Conservation (phyloP, 2,329 filamentous ascomycete genomes). For the Thermothelomyces thermophilus region DNA sequence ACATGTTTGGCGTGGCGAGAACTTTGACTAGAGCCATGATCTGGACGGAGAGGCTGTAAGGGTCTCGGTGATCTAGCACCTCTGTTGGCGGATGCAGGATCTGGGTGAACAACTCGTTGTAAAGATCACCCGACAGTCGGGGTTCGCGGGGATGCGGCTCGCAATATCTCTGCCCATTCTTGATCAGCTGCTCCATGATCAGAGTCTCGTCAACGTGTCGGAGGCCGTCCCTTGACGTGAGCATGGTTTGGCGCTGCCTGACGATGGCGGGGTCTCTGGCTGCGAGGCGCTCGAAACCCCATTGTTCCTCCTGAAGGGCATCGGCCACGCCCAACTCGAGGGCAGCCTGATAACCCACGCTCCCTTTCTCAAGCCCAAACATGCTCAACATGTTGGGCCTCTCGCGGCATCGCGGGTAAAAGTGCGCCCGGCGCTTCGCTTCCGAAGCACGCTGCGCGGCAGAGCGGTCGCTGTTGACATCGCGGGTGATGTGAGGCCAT, state of each 20-base stretch:
- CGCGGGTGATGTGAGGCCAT: slow-evolving; percentile 54
- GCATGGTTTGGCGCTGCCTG: slow-evolving; percentile 52
- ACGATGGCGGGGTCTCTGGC: slow-evolving; percentile 48
- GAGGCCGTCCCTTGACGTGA: slow-evolving; percentile 47
- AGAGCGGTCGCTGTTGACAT: slow-evolving; percentile 40
- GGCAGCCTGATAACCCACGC: slow-evolving; percentile 62
- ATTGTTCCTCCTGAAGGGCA: slow-evolving; percentile 56
- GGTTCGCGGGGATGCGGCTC: slow-evolving; percentile 45
- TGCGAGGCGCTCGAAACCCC: slow-evolving; percentile 50
- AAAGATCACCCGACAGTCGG: slow-evolving; percentile 48
- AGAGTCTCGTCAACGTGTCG: slow-evolving; percentile 50
- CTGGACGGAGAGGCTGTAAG: slow-evolving; percentile 60
- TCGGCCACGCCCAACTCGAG: slow-evolving; percentile 60
- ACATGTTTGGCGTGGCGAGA: slow-evolving; percentile 58
- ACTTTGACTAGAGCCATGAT: slow-evolving; percentile 62
- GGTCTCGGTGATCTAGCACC: slow-evolving; percentile 51
- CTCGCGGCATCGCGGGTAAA: slow-evolving; percentile 53
- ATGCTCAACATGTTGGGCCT: slow-evolving; percentile 66
- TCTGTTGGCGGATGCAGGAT: slow-evolving; percentile 52
- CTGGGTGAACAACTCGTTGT: slow-evolving; percentile 55
- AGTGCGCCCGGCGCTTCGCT: slow-evolving; percentile 47
- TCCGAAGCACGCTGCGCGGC: slow-evolving; percentile 37
- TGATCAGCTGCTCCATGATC: slow-evolving; percentile 53
- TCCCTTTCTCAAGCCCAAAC: slow-evolving; percentile 64
- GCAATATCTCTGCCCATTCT: slow-evolving; percentile 50